These are phyloP conservation scores for Botrytis porri DNA, from an alignment of 2,329 filamentous ascomycete genomes.

Conservation along the genomic window DNA sequence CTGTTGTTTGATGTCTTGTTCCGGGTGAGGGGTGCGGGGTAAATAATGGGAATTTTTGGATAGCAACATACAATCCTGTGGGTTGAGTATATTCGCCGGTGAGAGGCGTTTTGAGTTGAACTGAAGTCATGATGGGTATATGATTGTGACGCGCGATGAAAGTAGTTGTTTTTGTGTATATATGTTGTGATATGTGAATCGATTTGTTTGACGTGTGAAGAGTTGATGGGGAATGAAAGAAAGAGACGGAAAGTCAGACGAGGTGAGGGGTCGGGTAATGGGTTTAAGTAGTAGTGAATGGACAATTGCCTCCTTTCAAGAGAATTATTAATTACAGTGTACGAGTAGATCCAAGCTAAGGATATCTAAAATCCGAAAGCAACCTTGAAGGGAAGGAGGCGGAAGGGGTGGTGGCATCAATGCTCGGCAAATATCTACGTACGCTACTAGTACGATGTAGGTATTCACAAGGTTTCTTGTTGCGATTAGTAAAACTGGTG, in stretches of 20 bases:
- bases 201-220: not conserved
- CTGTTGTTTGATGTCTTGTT: not conserved
- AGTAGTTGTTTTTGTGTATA: not conserved
- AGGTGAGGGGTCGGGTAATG: slow-evolving; percentile 12
- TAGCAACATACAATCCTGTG: slow-evolving; percentile 44
- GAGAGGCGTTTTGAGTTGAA: slow-evolving; percentile 34
- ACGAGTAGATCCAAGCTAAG: not conserved
- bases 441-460: no score
- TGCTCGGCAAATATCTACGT: not conserved
- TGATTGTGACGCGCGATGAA: not conserved
- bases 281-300: slow-evolving; percentile 3
- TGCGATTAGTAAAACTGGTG: not conserved
- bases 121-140: slow-evolving; percentile 31
- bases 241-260: not conserved
- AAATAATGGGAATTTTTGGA: not conserved
- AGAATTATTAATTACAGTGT: not conserved
- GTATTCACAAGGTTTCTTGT: not conserved
- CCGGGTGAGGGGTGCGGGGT: slow-evolving; percentile 21
- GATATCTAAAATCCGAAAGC: not conserved
- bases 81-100: slow-evolving; percentile 39
- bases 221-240: not conserved
- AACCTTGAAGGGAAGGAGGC: not conserved
- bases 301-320: not conserved
- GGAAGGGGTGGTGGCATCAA: not conserved
- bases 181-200: not conserved